These are phyloP conservation scores for Penicillium sclerotigenum DNA, from an alignment of 2,329 filamentous ascomycete genomes.

Conservation along the genomic window DNA sequence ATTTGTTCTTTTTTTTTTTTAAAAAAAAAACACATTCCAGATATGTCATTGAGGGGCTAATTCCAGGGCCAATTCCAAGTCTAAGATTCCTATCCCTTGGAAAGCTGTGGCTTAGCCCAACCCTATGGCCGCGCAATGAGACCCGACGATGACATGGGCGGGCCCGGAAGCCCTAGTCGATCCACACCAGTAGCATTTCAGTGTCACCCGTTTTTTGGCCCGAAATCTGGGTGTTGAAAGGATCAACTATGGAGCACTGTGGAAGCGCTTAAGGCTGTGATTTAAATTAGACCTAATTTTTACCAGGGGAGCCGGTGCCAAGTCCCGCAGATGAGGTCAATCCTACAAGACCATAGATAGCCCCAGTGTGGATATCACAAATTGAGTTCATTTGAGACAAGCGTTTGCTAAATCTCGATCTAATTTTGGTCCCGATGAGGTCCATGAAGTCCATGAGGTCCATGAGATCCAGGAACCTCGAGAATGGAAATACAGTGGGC, in stretches of 20 bases:
- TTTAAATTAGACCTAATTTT: background rate
- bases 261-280: background rate
- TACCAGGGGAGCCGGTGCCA: background rate
- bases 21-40: no score
- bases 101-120: constrained; percentile 5
- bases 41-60: constrained; percentile 4
- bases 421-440: background rate
- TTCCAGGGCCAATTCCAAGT: background rate
- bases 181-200: background rate
- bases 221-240: background rate
- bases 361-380: background rate
- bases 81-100: background rate
- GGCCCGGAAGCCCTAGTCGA: background rate
- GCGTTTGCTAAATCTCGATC: background rate
- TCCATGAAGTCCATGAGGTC: no score
- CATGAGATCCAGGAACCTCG: background rate
- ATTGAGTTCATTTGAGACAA: background rate
- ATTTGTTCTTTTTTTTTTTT: no score
- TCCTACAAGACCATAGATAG: background rate
- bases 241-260: background rate
- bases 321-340: background rate
- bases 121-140: background rate
- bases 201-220: background rate
- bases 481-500: no score
- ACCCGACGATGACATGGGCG: constrained; percentile 1